Evolutionary conservation across 768 basidiomycete species (phyloP), one percentile per base, ranked within the genome.

Genomic region (Pisolithus tinctorius): DNA sequence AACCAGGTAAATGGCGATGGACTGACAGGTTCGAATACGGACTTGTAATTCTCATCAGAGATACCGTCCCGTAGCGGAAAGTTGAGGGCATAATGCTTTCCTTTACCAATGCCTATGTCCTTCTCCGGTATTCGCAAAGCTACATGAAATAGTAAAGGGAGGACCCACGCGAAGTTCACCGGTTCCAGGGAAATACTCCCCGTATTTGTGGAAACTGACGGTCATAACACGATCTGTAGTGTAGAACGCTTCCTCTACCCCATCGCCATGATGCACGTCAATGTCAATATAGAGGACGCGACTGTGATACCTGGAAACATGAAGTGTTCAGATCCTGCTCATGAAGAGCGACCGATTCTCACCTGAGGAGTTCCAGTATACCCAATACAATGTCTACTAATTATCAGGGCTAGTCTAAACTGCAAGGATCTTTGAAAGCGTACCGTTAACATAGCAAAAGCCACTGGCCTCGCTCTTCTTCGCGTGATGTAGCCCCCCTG

Each of bases 221-320:
- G 95, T 98, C 96, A 98, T 98, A 51, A 99, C 96, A 41, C 96
- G 80, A 65, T 99, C 95, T 17, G 96, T 98, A 4, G 93, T 94
- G 68, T 98, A 99, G 67, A 99, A 99, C 0, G 96, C 96, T 69
- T 99, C 96, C 65, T 99, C 96, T 23, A 99, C 96, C 40, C 96
- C 96, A 68, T 99, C 96, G 14, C 96, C 96, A 55, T 99, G 96
- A 65, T 99, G 96, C 1, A 96, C 91, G 64, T 99, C 96, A 52
- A 99, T 94, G 64, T 99, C 96, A 58, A 99, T 93, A 69, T 99
- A 99, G 20, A 99, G 76, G 27, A 99, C 96, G 31, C 96, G 81
- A 11, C 81, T 82, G 63, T 98, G 93, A 68, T 96, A 96, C 58
- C 93, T 92, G 38, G 37, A 25, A 47, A 23, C 45, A 23, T 36